phyloP scores from a whole-genome alignment of 306 rosid genomes.

The Heteromeles arbutifolia region DNA sequence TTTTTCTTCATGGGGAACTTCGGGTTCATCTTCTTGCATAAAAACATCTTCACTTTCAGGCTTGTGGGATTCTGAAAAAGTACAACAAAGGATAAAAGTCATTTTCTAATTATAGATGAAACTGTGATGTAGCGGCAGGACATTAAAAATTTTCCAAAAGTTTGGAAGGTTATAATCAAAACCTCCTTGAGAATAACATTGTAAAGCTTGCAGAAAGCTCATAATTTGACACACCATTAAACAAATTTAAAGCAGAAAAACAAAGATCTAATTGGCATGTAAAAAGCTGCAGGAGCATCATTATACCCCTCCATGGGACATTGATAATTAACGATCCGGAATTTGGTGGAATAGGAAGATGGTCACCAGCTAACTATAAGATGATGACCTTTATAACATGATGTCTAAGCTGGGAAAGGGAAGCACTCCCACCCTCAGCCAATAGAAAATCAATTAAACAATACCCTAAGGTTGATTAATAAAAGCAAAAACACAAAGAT shows the following conservation, averaged over 20 bases:
- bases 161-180: background rate
- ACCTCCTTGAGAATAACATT: background rate
- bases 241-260: background rate
- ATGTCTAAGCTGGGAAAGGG: background rate
- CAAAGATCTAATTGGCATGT: background rate
- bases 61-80: slow-evolving; percentile 70
- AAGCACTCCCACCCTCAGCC: background rate
- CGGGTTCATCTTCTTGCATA: slow-evolving; percentile 68
- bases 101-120: background rate
- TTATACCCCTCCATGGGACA: background rate
- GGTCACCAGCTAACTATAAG: background rate
- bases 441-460: background rate
- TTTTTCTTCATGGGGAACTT: slow-evolving; percentile 38
- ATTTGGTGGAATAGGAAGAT: background rate
- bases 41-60: slow-evolving; percentile 82
- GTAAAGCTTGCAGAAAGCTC: background rate
- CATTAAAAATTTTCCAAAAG: background rate
- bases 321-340: background rate
- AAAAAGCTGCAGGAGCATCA: background rate
- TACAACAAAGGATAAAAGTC: slow-evolving; percentile 9
- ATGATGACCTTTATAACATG: background rate
- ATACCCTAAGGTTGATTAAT: background rate
- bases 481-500: slow-evolving; percentile 2
- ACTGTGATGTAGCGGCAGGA: background rate
- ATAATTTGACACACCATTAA: background rate